A percentile compares a stretch with the other conserved stretches of the same genome.
Conservation (phyloP, 129 eudicot genomes). For the Lonicera japonica region DNA sequence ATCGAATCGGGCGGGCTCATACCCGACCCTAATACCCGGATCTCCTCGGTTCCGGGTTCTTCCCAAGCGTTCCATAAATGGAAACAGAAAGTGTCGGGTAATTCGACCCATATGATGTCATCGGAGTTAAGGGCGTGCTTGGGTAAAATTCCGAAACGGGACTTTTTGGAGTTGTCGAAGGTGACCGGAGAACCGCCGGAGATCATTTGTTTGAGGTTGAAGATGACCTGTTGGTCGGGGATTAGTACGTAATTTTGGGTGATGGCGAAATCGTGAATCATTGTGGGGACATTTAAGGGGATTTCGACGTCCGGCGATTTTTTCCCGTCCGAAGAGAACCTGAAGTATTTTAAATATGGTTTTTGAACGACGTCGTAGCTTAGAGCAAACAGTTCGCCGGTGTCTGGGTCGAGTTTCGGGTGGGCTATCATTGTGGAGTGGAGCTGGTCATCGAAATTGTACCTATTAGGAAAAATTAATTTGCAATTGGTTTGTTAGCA, state of each 20-base stretch:
- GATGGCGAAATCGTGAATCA: slow-evolving; percentile 17
- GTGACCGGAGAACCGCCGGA: slow-evolving; percentile 16
- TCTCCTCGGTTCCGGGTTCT: slow-evolving; percentile 13
- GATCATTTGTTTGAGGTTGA: slow-evolving; percentile 14
- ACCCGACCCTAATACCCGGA: slow-evolving; percentile 18
- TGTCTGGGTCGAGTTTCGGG: slow-evolving; percentile 9
- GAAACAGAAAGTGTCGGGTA: slow-evolving; percentile 19
- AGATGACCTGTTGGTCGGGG: slow-evolving; percentile 21
- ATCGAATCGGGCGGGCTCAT: slow-evolving; percentile 25
- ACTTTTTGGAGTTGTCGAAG: slow-evolving; percentile 12
- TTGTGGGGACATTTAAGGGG: slow-evolving; percentile 2
- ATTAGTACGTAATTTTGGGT: slow-evolving; percentile 13
- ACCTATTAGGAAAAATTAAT: background rate
- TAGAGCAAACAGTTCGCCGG: slow-evolving; percentile 16
- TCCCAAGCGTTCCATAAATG: slow-evolving; percentile 26
- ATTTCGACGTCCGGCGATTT: slow-evolving; percentile 16
- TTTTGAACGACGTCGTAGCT: slow-evolving; percentile 17
- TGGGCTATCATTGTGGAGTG: slow-evolving; percentile 18
- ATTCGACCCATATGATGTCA: slow-evolving; percentile 16
- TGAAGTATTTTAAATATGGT: slow-evolving; percentile 17
- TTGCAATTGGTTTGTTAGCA: too few species aligned
- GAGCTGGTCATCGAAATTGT: slow-evolving; percentile 11
- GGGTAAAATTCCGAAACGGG: slow-evolving; percentile 10
- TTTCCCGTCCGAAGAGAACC: slow-evolving; percentile 6
- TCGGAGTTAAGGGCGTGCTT: slow-evolving; percentile 1